Base-by-base conservation (phyloP, 768 basidiomycete genomes). In the Neoboletus magnificus region DNA sequence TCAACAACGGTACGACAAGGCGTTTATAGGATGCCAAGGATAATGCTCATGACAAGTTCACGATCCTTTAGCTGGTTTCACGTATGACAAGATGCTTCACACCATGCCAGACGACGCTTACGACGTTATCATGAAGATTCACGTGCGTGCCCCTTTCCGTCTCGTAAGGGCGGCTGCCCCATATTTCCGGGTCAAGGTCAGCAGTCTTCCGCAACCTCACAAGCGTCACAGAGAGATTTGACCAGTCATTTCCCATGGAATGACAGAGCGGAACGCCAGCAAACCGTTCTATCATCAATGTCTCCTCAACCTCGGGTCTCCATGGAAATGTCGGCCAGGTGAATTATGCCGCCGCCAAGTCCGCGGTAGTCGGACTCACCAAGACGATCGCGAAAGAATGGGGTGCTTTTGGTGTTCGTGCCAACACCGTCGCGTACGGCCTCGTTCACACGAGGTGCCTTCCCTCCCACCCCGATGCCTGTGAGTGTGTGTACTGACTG, bases 341-440 rank as follows among this genome's bases (percentile, higher is more conserved):
- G 16, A 92, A 92, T 73, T 91, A 90, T 63, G 83, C 90, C 23
- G 81, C 89, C 1, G 90, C 87, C 57, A 92, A 91, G 65, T 74
- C 89, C 13, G 91, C 86, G 9, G 83, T 93, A 39, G 63, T 86
- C 54, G 91, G 91, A 15, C 74, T 93, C 50, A 89, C 90, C 37
- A 93, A 92, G 77, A 93, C 91, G 39, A 84, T 90, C 60, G 84
- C 85, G 46, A 93, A 93, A 68, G 91, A 93, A 67, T 93, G 91
- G 91, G 91, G 91, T 30, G 71, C 77, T 4, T 91, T 86, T 71
- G 86, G 85, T 61, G 89, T 92, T 22, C 87, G 91, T 48, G 87
- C 87, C 27, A 92, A 93, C 74, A 86, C 86, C 3, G 73, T 93
- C 41, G 90, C 90, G 4, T 92, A 82, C 61, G 89, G 91, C 25